phyloP scores from a whole-genome alignment of 2,329 filamentous ascomycete species.

The Acrocalymma vagum region DNA sequence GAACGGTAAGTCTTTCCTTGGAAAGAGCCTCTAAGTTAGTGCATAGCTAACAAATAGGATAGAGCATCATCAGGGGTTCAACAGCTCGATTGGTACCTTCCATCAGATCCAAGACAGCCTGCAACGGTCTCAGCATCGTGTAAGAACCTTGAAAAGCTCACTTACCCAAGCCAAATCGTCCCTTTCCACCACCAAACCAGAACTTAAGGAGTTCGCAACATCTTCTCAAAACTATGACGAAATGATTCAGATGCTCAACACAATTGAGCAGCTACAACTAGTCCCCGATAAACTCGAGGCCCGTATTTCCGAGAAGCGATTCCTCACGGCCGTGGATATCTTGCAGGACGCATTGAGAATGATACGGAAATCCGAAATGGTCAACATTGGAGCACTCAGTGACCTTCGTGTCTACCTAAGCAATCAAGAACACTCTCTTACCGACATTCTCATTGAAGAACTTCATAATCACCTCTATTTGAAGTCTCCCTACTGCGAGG shows the following conservation, averaged over 20 bases:
- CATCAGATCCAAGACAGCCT: slow-evolving; percentile 98
- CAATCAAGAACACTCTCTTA: slow-evolving; percentile 90
- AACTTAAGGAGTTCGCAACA: slow-evolving; percentile 87
- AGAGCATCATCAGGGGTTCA: slow-evolving; percentile 99
- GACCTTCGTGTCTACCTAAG: slow-evolving; percentile 88
- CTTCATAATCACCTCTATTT: slow-evolving; percentile 96
- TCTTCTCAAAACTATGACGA: slow-evolving; percentile 91
- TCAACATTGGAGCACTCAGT: slow-evolving; percentile 86
- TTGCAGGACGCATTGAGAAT: slow-evolving; percentile 86
- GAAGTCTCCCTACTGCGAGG: slow-evolving; percentile 96
- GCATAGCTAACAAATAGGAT: slow-evolving; percentile 8
- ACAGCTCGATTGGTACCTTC: slow-evolving; percentile 97
- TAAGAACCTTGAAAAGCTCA: slow-evolving; percentile 84
- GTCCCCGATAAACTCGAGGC: slow-evolving; percentile 94
- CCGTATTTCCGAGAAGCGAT: slow-evolving; percentile 94
- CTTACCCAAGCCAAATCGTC: slow-evolving; percentile 81
- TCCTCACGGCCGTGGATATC: slow-evolving; percentile 90
- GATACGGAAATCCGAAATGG: slow-evolving; percentile 86
- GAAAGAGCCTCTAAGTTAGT: too few species aligned
- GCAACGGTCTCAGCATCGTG: slow-evolving; percentile 83
- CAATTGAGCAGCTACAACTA: slow-evolving; percentile 86
- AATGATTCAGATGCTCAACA: slow-evolving; percentile 81
- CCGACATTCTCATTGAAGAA: slow-evolving; percentile 96
- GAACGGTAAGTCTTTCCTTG: slow-evolving; percentile 61
- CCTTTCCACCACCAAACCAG: slow-evolving; percentile 85